Conservation (phyloP, 108 stramenopile species). For the Mayamaea pseudoterrestris region DNA sequence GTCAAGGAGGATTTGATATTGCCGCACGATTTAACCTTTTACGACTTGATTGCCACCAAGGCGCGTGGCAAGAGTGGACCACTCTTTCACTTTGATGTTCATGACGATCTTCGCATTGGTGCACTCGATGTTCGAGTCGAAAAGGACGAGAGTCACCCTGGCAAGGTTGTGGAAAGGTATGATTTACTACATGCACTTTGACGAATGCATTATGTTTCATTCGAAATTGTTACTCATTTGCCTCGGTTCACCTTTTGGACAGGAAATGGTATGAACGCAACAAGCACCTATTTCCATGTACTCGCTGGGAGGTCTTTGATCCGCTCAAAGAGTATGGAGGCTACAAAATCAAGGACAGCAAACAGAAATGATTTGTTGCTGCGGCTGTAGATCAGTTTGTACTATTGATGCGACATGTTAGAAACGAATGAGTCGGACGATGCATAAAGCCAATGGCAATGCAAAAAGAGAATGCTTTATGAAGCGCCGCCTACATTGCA, state of each 20-base stretch:
- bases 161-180: conserved; percentile 93
- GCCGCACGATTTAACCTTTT: conserved; percentile 91
- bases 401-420: too few species aligned
- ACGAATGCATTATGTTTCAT: too few species aligned
- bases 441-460: too few species aligned
- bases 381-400: too few species aligned
- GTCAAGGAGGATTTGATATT: conserved; percentile 99
- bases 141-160: conserved; percentile 95
- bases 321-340: conserved; percentile 80
- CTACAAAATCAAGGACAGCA: conserved; percentile 76
- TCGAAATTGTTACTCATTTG: too few species aligned
- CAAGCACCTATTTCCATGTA: conserved; percentile 97
- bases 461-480: too few species aligned
- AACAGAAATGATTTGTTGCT: too few species aligned
- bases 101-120: conserved; percentile 89
- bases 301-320: conserved; percentile 94
- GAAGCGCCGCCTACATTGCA: too few species aligned
- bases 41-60: conserved; percentile 92
- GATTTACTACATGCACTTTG: too few species aligned
- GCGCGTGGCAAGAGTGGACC: conserved; percentile 95
- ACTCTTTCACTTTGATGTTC: conserved; percentile 93
- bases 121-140: conserved; percentile 78
- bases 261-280: conserved; percentile 94
- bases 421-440: too few species aligned
- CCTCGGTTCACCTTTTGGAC: too few species aligned